Conservation (phyloP, 441 rosid genomes). For the Aquilaria agallochum region DNA sequence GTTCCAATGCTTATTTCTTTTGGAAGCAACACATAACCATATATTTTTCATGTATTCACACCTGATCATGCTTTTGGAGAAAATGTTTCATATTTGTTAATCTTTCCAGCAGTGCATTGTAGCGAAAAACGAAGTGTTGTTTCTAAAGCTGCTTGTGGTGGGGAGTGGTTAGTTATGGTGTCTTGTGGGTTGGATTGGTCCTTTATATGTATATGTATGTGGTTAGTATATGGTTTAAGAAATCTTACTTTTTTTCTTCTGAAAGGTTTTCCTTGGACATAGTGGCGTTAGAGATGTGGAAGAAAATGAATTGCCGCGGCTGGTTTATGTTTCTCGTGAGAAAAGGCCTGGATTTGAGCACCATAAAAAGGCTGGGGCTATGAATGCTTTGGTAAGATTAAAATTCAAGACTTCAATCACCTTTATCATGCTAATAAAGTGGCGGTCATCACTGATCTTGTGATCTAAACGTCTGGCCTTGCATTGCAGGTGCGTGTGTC, state of each 20-base stretch:
- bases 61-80: too few species aligned
- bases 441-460: neutral
- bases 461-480: slow-evolving; percentile 1
- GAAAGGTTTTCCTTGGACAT: slow-evolving; percentile 77
- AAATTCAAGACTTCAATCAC: neutral
- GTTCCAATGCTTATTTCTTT: too few species aligned
- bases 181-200: neutral
- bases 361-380: slow-evolving; percentile 87
- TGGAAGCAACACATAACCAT: too few species aligned
- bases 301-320: slow-evolving; percentile 63
- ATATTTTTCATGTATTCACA: too few species aligned
- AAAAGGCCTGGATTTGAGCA: slow-evolving; percentile 83
- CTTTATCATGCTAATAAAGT: neutral
- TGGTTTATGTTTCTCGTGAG: slow-evolving; percentile 84
- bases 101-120: too few species aligned
- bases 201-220: neutral
- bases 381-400: slow-evolving; percentile 61
- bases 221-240: neutral
- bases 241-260: slow-evolving; percentile 1
- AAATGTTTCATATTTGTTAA: too few species aligned
- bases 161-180: too few species aligned
- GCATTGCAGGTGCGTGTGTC: slow-evolving; percentile 60
- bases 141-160: too few species aligned
- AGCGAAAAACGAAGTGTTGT: too few species aligned
- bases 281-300: slow-evolving; percentile 61